Evolutionary conservation across 495 filamentous ascomycete genomes (phyloP).

Genomic region (Penicillium coprophilum): DNA sequence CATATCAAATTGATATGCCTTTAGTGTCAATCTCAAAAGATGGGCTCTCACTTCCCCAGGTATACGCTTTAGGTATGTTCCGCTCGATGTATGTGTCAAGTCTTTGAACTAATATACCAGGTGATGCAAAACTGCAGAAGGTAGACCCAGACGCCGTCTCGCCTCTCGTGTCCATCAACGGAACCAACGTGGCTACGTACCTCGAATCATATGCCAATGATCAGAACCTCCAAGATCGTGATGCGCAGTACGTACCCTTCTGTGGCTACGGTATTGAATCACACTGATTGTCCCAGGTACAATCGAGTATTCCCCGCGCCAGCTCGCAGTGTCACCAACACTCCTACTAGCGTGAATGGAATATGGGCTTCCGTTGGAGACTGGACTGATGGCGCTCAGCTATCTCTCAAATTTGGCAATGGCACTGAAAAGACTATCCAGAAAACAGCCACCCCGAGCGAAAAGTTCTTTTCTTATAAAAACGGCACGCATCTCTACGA

Average conservation of each 20-base stretch:
- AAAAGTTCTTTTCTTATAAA: conserved; percentile 25
- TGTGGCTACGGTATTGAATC: not conserved
- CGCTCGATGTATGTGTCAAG: not conserved
- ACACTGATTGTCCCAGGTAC: conserved; percentile 24
- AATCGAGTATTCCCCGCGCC: conserved; percentile 27
- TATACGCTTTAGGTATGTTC: conserved; percentile 33
- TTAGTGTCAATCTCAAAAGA: conserved; percentile 40
- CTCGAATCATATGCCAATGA: conserved; percentile 21
- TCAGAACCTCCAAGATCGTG: conserved; percentile 35
- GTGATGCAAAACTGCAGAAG: conserved; percentile 24
- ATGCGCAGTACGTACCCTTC: conserved; percentile 34
- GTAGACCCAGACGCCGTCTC: conserved; percentile 20
- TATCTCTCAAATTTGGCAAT: conserved; percentile 23
- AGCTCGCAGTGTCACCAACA: conserved; percentile 26
- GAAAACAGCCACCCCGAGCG: conserved; percentile 22
- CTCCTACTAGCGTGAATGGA: conserved; percentile 20
- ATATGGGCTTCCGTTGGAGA: conserved; percentile 25
- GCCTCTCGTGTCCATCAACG: conserved; percentile 36
- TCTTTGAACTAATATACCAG: conserved; percentile 7
- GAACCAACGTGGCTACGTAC: conserved; percentile 28
- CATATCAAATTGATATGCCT: conserved; percentile 21
- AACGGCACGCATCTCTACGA: conserved; percentile 26
- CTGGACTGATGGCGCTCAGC: conserved; percentile 26
- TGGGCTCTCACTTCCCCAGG: conserved; percentile 35
- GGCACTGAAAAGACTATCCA: conserved; percentile 21